Evolutionary conservation across 169 alveolate species (phyloP), one percentile per base, ranked within the genome.

Genomic region (Cryptosporidium felis): DNA sequence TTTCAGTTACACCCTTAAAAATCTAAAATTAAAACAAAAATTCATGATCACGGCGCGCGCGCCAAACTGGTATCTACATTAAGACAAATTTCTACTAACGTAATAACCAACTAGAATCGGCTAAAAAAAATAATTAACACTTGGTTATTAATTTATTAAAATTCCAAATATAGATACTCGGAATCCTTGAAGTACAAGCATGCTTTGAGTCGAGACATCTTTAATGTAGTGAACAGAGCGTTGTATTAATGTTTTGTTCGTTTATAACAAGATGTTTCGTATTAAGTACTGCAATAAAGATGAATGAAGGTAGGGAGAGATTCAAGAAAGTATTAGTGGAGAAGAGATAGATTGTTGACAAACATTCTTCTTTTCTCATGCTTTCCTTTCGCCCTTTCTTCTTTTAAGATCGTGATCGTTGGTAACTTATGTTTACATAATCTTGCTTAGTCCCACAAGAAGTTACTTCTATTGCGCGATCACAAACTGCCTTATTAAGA

Each of bases 391-490:
- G 10, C 9, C 47, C 56, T 42, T 23, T 63, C 34, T 30, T n/a
- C n/a, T n/a, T 45, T 44, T n/a, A 21, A 10, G 32, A 51, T 26
- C 85, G 66, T 74, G 85, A 1, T 51, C 85, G 66, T 74, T 74
- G 85, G 85, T 32, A 42, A 36, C 85, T 74, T 56, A 28, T 56
- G 42, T 10, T 28, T 56, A 23, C 14, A 21, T 34, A n/a, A 12
- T 58, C 9, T 23, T 5, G 41, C 44, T 9, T 44, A 18, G 14
- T 26, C 4, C 16, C 1, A 32, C 32, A 23, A 9, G 58, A 36
- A 74, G 85, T 53, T 53, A 21, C 85, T 74, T 74, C 85, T 74
- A 74, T 74, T 53, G 66, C 85, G 30, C 66, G 85, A 14, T 53
- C 23, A 74, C 85, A 74, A 14, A 32, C 23, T 18, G 5, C 16